Conservation (phyloP, 192 early-diverging fungal species). For the Backusella tarrabulga region DNA sequence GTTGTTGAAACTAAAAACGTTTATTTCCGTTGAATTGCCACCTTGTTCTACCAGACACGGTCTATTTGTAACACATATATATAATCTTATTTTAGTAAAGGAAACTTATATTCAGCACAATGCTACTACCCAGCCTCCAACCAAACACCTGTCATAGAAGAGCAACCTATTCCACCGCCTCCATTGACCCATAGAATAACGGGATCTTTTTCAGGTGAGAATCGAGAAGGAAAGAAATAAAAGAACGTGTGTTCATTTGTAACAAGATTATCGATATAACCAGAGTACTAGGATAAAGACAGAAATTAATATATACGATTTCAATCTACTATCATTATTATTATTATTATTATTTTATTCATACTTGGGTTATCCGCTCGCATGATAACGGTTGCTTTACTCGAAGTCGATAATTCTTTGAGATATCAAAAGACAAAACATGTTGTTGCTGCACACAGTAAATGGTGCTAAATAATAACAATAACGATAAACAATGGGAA, state of each 20-base stretch:
- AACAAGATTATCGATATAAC: conserved; percentile 8
- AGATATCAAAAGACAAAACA: background rate
- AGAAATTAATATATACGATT: background rate
- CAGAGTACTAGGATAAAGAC: background rate
- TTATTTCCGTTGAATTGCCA: conserved; percentile 6
- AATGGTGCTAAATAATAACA: background rate
- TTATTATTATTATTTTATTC: background rate
- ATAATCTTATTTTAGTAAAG: background rate
- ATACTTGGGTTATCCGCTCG: background rate
- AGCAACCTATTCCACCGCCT: conserved; percentile 65
- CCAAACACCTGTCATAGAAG: conserved; percentile 71
- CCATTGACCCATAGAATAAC: conserved; percentile 60
- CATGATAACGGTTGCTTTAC: background rate
- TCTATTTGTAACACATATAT: background rate
- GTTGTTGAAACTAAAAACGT: conserved; percentile 8
- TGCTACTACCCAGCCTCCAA: conserved; percentile 62
- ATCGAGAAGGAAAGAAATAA: conserved; percentile 92
- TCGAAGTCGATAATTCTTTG: background rate
- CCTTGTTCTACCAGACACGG: conserved; percentile 1
- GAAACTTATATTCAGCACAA: background rate
- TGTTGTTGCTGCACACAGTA: background rate
- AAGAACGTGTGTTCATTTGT: conserved; percentile 78
- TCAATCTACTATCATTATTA: background rate
- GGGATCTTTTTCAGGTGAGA: conserved; percentile 70
- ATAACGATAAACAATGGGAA: background rate